Base-by-base conservation (phyloP, 441 rosid genomes). In the Bruguiera hainesii region DNA sequence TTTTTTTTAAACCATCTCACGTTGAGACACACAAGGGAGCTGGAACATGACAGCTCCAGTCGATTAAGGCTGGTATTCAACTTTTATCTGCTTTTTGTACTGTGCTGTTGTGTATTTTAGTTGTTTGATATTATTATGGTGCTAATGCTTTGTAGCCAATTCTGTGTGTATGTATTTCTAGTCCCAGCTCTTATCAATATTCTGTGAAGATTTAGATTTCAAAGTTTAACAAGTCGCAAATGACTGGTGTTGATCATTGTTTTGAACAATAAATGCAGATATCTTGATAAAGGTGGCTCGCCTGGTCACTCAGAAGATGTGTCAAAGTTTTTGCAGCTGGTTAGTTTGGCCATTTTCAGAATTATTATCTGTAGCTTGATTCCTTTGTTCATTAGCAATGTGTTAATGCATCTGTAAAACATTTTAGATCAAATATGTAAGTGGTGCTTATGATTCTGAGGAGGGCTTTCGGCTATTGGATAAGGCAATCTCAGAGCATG, bases 381-480 rank as follows among this genome's bases (percentile, higher is more conserved):
- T 74, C 28, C 8, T 18, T 16, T 60, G 6, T 10, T 21, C 48
- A 23, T 31, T 60, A 42, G 66, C 73, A 61, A 69, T 46, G 56
- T 30, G 11, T 66, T 56, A 37, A 20, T 55, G 31, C 26, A 49
- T 66, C 66, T 79, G 29, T 26, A 7, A 31, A 31, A 0, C 28
- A 18, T 64, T 67, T 71, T 79, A 96, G 99, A 84, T 96, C 69
- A 89, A 96, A 76, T 96, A 96, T 76, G 93, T 93, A 69, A 85
- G 91, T 65, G 99, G 99, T n/a, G 78, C 96, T 46, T 96, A 96
- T 82, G 98, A 93, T 62, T 62, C 78, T 28, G 87, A 86, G 63
- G 96, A 93, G 35, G 99, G 99, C 62, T 96, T 96, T 78, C 73
- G 59, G 79, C 77, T 69, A 56, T 75, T 96, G 73, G 98, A 96